phyloP scores from a whole-genome alignment of 2,329 filamentous ascomycete species.

The Epicoccum nigrum region DNA sequence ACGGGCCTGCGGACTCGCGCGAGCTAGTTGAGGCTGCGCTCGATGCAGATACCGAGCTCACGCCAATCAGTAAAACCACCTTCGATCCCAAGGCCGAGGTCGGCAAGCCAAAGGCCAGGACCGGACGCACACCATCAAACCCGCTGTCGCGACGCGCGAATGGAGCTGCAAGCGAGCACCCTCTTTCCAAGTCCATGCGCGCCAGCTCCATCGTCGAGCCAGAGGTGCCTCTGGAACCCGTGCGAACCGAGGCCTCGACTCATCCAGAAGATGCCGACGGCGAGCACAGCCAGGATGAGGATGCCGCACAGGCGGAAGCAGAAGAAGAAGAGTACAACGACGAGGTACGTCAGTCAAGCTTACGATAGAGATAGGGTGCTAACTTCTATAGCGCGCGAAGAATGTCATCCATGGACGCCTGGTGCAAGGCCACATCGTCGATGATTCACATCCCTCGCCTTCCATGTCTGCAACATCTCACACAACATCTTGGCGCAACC shows the following conservation, averaged over 20 bases:
- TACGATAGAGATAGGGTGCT: not conserved
- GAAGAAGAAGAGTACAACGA: slow-evolving; percentile 66
- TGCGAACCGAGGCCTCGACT: slow-evolving; percentile 29
- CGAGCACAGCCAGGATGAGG: slow-evolving; percentile 29
- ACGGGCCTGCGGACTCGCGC: slow-evolving; percentile 51
- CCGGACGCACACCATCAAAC: slow-evolving; percentile 30
- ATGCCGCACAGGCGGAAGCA: slow-evolving; percentile 23
- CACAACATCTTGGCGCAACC: slow-evolving; percentile 55
- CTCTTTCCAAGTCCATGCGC: slow-evolving; percentile 45
- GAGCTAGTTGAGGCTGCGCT: slow-evolving; percentile 38
- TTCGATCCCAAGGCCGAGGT: slow-evolving; percentile 35
- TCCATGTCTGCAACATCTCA: slow-evolving; percentile 68
- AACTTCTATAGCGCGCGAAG: slow-evolving; percentile 64
- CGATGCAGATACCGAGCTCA: slow-evolving; percentile 45
- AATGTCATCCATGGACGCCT: slow-evolving; percentile 92
- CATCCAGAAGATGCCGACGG: slow-evolving; percentile 24
- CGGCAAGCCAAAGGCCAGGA: slow-evolving; percentile 35
- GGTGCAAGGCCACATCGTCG: slow-evolving; percentile 92
- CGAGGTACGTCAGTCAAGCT: slow-evolving; percentile 50
- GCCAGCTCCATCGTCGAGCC: slow-evolving; percentile 43
- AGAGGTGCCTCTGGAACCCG: slow-evolving; percentile 35
- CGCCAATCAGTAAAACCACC: slow-evolving; percentile 32
- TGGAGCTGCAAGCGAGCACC: slow-evolving; percentile 35
- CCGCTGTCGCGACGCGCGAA: slow-evolving; percentile 40
- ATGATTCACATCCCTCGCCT: slow-evolving; percentile 88